Evolutionary conservation across 2,329 filamentous ascomycete genomes (phyloP), one percentile per base, ranked within the genome.

Genomic region (Ophiostoma sp.): DNA sequence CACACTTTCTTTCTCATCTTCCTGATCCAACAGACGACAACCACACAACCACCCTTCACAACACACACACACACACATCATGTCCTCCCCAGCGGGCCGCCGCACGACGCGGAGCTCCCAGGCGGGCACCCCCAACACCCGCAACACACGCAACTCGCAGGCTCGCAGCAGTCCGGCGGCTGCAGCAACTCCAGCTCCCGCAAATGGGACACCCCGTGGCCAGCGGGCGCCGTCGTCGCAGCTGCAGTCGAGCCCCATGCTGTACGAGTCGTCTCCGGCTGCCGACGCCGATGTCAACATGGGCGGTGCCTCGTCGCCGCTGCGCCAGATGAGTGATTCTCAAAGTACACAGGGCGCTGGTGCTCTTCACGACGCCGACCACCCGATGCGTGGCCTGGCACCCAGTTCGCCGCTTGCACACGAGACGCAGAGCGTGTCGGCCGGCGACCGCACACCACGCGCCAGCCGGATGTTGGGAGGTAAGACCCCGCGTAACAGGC

Each of bases 211-310:
- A 11, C 66, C 66, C 17, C 66, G 66, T 22, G 28, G 45, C 28
- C 28, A 50, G 11, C 66, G 66, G 25, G 66, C 66, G 66, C 66
- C 66, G 42, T 31, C 72, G 28, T 85, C 86, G 28, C 85, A 87
- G 77, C 84, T 91, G 75, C 88, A 89, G 5, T 96, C 94, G 3
- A 97, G 94, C 74, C 95, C 95, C 55, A 86, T 97, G 76, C 93
- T 93, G 82, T 97, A 91, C 82, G 89, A 87, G 78, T 89, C 85
- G 11, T 84, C 85, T 7, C 36, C 73, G 4, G 71, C 71, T 0
- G 59, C 61, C n/a, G 69, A 70, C 45, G 59, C 61, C n/a, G 69
- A 70, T 36, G 69, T 50, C 22, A 25, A 66, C 55, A 69, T 70
- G 50, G 75, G 31, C 66, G 66, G 66, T 22, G 77, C 78, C 36